A percentile compares a stretch with the other conserved stretches of the same genome.
Conservation (phyloP, 805 yeast genomes). For the Priceomyces fermenticarens region DNA sequence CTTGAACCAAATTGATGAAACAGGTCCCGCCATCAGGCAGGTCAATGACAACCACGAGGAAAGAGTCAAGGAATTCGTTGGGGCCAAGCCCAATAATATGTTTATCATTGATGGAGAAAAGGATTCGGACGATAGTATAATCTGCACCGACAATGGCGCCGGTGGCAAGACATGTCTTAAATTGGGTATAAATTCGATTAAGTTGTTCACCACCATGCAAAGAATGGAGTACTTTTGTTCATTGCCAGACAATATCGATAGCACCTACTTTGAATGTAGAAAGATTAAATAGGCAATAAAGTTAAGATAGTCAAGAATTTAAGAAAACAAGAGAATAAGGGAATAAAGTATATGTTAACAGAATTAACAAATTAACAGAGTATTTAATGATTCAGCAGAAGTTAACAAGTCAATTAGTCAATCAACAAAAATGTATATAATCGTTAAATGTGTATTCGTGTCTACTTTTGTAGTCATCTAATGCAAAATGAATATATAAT, state of each 20-base stretch:
- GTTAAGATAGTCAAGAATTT: no score
- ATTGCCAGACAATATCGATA: constrained; percentile 45
- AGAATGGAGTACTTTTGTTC: constrained; percentile 48
- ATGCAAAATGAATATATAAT: neutral
- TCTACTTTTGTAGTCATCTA: neutral
- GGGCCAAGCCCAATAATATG: constrained; percentile 27
- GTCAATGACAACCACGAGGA: constrained; percentile 10
- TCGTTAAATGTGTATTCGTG: neutral
- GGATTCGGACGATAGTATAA: constrained; percentile 35
- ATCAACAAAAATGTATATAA: no score
- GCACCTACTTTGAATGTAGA: constrained; percentile 52
- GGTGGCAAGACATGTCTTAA: constrained; percentile 50
- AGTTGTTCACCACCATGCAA: constrained; percentile 49
- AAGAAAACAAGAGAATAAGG: neutral
- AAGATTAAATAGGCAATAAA: constrained; percentile 30
- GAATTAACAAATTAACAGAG: neutral
- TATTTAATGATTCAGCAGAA: no score
- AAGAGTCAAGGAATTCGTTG: constrained; percentile 29
- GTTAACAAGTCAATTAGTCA: no score
- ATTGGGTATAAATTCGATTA: constrained; percentile 36
- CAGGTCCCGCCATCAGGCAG: constrained; percentile 8
- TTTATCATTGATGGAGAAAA: constrained; percentile 44
- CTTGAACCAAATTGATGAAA: constrained; percentile 22
- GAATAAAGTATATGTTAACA: neutral
- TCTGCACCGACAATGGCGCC: constrained; percentile 41